Percentiles rank a stretch among this genome's conserved stretches.
Evolutionary conservation across 345 rosid genomes (phyloP).

Genomic region (Euphorbia tirucalli): DNA sequence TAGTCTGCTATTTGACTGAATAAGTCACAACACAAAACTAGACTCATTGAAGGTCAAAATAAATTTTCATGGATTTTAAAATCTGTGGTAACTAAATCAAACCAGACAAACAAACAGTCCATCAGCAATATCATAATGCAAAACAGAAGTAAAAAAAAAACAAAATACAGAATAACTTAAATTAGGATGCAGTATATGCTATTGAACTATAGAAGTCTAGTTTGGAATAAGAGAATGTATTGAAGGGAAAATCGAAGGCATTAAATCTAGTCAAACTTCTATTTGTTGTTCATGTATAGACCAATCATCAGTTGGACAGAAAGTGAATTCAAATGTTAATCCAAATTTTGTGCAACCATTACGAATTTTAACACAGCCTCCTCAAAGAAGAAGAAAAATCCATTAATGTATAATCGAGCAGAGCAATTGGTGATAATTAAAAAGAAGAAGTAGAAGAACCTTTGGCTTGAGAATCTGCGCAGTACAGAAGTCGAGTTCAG

Average conservation of each 20-base stretch:
- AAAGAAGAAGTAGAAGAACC: conserved; percentile 32
- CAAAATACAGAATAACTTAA: background rate
- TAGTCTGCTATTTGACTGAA: background rate
- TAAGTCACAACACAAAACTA: background rate
- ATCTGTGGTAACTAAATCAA: background rate
- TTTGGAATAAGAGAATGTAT: conserved; percentile 55
- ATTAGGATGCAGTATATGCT: background rate
- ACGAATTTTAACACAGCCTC: conserved; percentile 17
- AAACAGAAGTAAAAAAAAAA: too few relatives aligned
- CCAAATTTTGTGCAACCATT: conserved; percentile 42
- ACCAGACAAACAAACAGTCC: background rate
- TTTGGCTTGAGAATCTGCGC: conserved; percentile 94
- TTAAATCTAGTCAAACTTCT: background rate
- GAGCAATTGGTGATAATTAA: too few relatives aligned
- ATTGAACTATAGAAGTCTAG: conserved; percentile 29
- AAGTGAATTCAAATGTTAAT: too few relatives aligned
- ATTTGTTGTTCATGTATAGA: too few relatives aligned
- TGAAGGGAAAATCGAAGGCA: too few relatives aligned
- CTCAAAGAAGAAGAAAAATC: too few relatives aligned
- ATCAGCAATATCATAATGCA: too few relatives aligned
- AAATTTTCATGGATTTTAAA: background rate
- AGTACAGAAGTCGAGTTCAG: conserved; percentile 85
- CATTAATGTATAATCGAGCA: too few relatives aligned
- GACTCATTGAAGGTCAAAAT: background rate
- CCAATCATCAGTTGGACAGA: background rate